Evolutionary conservation across 345 rosid genomes (phyloP), one percentile per base, ranked within the genome.

Genomic region (Dimocarpus longan): DNA sequence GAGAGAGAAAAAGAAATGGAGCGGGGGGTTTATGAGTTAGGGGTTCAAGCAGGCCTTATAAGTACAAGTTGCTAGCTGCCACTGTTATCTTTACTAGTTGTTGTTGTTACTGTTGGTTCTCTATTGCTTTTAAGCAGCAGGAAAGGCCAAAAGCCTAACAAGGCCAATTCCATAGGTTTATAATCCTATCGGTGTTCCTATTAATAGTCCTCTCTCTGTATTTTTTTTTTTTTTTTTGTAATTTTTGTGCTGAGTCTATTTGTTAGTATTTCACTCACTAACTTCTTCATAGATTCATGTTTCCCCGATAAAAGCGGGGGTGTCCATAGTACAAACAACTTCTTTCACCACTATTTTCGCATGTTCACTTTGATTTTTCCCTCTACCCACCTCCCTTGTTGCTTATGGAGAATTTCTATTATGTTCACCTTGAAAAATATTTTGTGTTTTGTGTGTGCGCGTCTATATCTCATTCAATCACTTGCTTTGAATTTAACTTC

Each of bases 71-170:
- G 60, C 13, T 59, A 43, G 39, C 5, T 21, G 65, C 8, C 50
- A 63, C 67, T 83, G 68, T 77, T 63, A 46, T 39, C 68, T 71
- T 48, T 70, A 66, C 5, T 6, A 18, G 68, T n/a, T 40, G 65
- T 73, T 40, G 65, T 73, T 43, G 15, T 8, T 16, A 3, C 8
- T 54, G 59, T 74, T 40, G 12, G 3, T 59, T 12, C 10, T 12
- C 15, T 11, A 2, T 42, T 3, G 21, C 19, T 63, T 22, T 8
- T 16, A 26, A 83, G 84, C 83, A 78, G 80, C 84, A 77, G 78
- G 83, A 86, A 76, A 83, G 63, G 87, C 87, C 90, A 85, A 89
- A 12, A 80, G 60, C 83, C 85, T 42, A 70, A 50, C 75, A 59
- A 65, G 48, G 77, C 76, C 79, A 82, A 82, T 68, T 71, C 65